Evolutionary conservation across 495 filamentous ascomycete genomes (phyloP).

Genomic region (Lentithecium fluviatile): DNA sequence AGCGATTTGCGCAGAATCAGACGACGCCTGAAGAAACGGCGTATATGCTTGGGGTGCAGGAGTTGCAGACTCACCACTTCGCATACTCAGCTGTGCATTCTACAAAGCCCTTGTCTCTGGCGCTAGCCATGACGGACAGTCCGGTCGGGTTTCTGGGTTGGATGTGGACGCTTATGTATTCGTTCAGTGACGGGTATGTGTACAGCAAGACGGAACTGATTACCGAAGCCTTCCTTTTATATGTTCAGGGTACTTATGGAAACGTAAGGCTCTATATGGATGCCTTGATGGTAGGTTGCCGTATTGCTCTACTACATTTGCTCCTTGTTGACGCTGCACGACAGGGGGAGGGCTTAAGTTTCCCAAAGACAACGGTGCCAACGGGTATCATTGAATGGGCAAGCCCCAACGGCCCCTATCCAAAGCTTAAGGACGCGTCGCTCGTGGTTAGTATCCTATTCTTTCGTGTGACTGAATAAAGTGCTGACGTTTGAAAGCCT

Average conservation of each 20-base stretch:
- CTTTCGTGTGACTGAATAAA: too few relatives aligned
- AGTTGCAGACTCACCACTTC: not conserved
- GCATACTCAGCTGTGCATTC: not conserved
- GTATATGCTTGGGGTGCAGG: not conserved
- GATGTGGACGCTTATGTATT: not conserved
- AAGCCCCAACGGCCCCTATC: not conserved
- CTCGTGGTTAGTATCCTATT: not conserved
- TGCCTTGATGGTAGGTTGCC: not conserved
- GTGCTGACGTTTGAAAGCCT: not conserved
- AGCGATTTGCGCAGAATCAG: not conserved
- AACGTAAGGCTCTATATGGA: conserved; percentile 3
- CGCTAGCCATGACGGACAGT: not conserved
- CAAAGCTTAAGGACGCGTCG: not conserved
- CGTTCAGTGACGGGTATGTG: not conserved
- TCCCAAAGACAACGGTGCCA: not conserved
- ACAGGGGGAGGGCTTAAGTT: too few relatives aligned
- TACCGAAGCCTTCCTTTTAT: not conserved
- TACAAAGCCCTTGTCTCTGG: not conserved
- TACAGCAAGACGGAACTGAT: not conserved
- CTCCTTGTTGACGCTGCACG: too few relatives aligned
- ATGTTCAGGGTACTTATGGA: not conserved
- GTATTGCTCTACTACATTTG: too few relatives aligned
- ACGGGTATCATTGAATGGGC: not conserved
- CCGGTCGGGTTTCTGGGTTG: conserved; percentile 4
- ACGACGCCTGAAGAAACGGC: conserved; percentile 2